phyloP scores from a whole-genome alignment of 2,329 filamentous ascomycete species.

The Esteya vermicola region DNA sequence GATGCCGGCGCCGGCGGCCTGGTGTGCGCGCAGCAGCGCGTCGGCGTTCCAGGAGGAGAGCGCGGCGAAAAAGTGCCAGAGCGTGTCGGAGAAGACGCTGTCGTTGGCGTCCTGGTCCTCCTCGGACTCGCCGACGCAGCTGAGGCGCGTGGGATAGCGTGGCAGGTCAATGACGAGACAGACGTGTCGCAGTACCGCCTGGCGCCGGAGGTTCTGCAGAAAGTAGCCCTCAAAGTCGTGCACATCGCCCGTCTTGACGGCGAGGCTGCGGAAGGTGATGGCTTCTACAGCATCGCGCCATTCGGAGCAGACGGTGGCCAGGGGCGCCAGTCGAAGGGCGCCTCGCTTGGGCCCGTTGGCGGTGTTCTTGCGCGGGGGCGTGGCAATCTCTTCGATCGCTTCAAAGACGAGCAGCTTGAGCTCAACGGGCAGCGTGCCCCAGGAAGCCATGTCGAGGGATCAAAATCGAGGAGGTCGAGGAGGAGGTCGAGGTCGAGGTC shows the following conservation, averaged over 20 bases:
- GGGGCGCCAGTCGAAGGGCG: neutral
- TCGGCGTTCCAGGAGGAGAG: slow-evolving; percentile 12
- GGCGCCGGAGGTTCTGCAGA: slow-evolving; percentile 9
- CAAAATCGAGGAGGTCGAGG: no score
- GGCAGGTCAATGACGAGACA: slow-evolving; percentile 13
- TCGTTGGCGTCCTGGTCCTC: slow-evolving; percentile 15
- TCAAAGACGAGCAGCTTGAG: slow-evolving; percentile 8
- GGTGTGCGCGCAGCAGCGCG: slow-evolving; percentile 1
- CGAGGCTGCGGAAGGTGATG: slow-evolving; percentile 12
- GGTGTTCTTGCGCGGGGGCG: neutral
- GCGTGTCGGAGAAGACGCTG: slow-evolving; percentile 11
- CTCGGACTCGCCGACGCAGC: slow-evolving; percentile 11
- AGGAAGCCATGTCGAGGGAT: neutral
- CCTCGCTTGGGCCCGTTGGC: neutral
- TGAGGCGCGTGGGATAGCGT: slow-evolving; percentile 9
- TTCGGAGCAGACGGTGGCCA: slow-evolving; percentile 14
- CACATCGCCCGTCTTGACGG: slow-evolving; percentile 10
- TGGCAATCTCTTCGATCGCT: neutral
- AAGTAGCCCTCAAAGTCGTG: slow-evolving; percentile 11
- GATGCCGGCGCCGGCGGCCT: slow-evolving; percentile 7
- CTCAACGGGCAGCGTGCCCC: slow-evolving; percentile 4
- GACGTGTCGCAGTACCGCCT: slow-evolving; percentile 11
- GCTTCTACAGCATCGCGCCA: slow-evolving; percentile 15
- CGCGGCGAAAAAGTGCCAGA: slow-evolving; percentile 14
- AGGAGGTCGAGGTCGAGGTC: no score